phyloP scores from a whole-genome alignment of 441 rosid genomes.

The Euphorbia corollata region DNA sequence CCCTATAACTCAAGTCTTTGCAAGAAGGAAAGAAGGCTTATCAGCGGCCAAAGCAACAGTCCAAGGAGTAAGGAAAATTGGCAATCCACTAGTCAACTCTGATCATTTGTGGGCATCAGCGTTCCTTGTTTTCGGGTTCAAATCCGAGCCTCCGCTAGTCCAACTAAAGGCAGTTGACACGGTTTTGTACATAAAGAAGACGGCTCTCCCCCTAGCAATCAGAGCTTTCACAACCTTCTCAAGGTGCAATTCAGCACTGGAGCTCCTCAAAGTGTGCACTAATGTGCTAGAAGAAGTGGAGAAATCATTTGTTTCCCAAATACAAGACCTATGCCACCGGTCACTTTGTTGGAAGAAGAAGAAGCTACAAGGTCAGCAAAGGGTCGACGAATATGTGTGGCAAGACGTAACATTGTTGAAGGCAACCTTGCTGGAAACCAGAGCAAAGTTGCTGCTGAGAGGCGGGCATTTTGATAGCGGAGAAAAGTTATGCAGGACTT shows the following conservation, averaged over 20 bases:
- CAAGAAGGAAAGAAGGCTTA: slow-evolving; percentile 49
- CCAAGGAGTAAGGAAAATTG: slow-evolving; percentile 52
- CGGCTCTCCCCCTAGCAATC: slow-evolving; percentile 79
- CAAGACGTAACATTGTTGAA: slow-evolving; percentile 81
- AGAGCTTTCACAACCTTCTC: slow-evolving; percentile 73
- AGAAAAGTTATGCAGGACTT: slow-evolving; percentile 80
- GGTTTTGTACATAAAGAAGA: slow-evolving; percentile 72
- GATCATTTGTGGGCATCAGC: slow-evolving; percentile 90
- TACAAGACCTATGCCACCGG: slow-evolving; percentile 75
- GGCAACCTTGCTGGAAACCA: slow-evolving; percentile 70
- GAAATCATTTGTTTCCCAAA: slow-evolving; percentile 79
- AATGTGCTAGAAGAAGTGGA: slow-evolving; percentile 84
- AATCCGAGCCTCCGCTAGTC: slow-evolving; percentile 71
- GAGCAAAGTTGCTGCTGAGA: slow-evolving; percentile 77
- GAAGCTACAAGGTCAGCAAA: slow-evolving; percentile 34
- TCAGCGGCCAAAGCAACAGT: slow-evolving; percentile 63
- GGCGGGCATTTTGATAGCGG: slow-evolving; percentile 85
- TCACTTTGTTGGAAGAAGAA: slow-evolving; percentile 84
- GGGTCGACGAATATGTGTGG: slow-evolving; percentile 85
- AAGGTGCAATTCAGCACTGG: slow-evolving; percentile 77
- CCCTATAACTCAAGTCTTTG: slow-evolving; percentile 57
- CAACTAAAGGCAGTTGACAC: slow-evolving; percentile 68
- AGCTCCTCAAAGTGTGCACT: slow-evolving; percentile 80
- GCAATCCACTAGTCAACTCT: slow-evolving; percentile 41
- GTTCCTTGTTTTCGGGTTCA: slow-evolving; percentile 84